Percentiles rank a stretch among this genome's conserved stretches.
Conservation (phyloP, 2,329 filamentous ascomycete species). For the Sphaceloma murrayae region DNA sequence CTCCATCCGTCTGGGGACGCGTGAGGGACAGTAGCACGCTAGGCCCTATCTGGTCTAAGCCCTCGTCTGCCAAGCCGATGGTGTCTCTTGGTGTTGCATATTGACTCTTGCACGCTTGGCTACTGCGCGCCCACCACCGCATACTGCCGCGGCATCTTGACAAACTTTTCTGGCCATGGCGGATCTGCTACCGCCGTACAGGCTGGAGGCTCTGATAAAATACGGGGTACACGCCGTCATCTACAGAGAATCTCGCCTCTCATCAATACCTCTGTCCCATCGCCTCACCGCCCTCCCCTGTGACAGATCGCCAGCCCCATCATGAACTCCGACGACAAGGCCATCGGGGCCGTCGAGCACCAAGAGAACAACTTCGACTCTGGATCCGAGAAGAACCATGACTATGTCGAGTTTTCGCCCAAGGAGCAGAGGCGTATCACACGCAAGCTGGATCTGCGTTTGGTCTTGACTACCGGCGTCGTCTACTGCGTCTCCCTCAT, state of each 20-base stretch:
- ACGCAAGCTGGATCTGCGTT: slow-evolving; percentile 51
- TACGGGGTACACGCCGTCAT: slow-evolving; percentile 6
- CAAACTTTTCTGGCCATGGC: slow-evolving; percentile 10
- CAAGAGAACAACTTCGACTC: slow-evolving; percentile 10
- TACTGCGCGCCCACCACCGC: slow-evolving; percentile 2
- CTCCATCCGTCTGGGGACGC: slow-evolving; percentile 13
- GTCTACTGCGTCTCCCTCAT: slow-evolving; percentile 70
- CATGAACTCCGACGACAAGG: slow-evolving; percentile 5
- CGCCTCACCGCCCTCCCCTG: background rate
- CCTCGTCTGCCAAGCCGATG: slow-evolving; percentile 10
- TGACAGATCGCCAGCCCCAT: background rate
- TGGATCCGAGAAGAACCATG: slow-evolving; percentile 11
- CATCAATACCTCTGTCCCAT: background rate
- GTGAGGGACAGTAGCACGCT: background rate
- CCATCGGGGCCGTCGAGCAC: slow-evolving; percentile 6
- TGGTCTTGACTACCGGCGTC: slow-evolving; percentile 35
- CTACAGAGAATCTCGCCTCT: background rate
- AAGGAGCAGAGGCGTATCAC: slow-evolving; percentile 57
- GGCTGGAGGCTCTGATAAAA: too few species aligned
- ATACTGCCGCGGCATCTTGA: slow-evolving; percentile 11
- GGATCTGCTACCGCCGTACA: slow-evolving; percentile 4
- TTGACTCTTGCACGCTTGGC: slow-evolving; percentile 11
- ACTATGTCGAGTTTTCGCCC: slow-evolving; percentile 36
- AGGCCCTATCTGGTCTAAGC: background rate
- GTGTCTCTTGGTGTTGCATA: slow-evolving; percentile 12